phyloP scores from a whole-genome alignment of 202 grass and related monocot species.

The Elaeis oleifera region DNA sequence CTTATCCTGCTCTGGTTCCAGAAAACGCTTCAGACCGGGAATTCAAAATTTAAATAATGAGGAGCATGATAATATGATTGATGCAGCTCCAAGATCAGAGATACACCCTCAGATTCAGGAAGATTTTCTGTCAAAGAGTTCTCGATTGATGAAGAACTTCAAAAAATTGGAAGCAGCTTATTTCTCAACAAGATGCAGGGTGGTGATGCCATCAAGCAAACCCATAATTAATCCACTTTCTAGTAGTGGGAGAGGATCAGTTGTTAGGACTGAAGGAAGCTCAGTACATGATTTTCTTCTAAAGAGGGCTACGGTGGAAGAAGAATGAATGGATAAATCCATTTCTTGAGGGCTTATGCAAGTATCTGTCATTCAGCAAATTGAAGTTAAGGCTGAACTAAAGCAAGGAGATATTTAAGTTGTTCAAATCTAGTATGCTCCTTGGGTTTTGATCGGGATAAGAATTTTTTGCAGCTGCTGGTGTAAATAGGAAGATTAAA shows the following conservation, averaged over 20 bases:
- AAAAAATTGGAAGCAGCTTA: constrained; percentile 92
- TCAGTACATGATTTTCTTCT: constrained; percentile 63
- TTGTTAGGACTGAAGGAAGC: constrained; percentile 55
- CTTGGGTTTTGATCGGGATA: constrained; percentile 88
- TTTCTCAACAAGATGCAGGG: constrained; percentile 60
- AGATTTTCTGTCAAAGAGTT: constrained; percentile 75
- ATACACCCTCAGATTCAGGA: constrained; percentile 45
- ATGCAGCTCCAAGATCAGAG: constrained; percentile 51
- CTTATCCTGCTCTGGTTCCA: constrained; percentile 50
- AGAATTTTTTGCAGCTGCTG: constrained; percentile 92
- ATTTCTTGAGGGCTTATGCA: constrained; percentile 88
- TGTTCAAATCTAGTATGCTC: constrained; percentile 97
- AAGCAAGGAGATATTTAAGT: constrained; percentile 89
- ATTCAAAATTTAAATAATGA: constrained; percentile 38
- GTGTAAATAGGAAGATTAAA: constrained; percentile 99
- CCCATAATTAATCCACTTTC: constrained; percentile 34
- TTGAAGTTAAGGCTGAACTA: constrained; percentile 73
- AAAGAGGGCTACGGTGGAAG: constrained; percentile 39
- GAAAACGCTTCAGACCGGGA: constrained; percentile 61
- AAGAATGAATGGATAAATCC: constrained; percentile 73
- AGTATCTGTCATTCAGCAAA: constrained; percentile 83
- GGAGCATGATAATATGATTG: constrained; percentile 32
- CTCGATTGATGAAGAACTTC: constrained; percentile 92
- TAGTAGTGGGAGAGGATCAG: constrained; percentile 40
- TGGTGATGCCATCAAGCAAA: constrained; percentile 35